Base-by-base conservation (phyloP, 768 basidiomycete genomes). In the Boletellus ananas region DNA sequence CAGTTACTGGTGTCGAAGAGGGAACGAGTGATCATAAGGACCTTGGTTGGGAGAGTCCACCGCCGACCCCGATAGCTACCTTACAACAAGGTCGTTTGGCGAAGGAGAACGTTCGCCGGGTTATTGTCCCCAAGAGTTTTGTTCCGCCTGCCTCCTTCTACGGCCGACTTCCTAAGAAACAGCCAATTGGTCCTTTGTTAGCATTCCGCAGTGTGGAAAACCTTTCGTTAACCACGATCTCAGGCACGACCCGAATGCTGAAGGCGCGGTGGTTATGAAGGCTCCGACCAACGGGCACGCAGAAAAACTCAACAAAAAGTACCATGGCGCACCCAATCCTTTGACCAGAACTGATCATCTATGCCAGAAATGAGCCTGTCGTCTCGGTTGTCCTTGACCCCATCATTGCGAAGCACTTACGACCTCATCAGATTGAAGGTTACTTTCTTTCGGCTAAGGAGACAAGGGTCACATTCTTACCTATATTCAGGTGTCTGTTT, bases 391-490 rank as follows among this genome's bases (percentile, higher is more conserved):
- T 98, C 3, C 65, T 99, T 25, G 95, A 98, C 64, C 95, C 94
- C 2, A 70, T 88, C n/a, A 64, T 99, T 20, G 75, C 81, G 2
- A 76, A 79, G 34, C 78, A 79, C 45, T 79, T 99, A 68, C 77
- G 95, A 45, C 81, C 86, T 13, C 96, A 99, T 70, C 96, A 99
- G 62, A 75, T 79, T 40, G 94, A 96, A 77, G 94, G 93, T 79
- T 48, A 61, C 4, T 34, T 45, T 59, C 67, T 49, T 49, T 11
- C 9, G 16, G 3, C 9, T 5, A 40, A 2, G 17, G 12, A 25
- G 3, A 10, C 37, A 20, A 38, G n/a, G 17, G 38, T 36, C 18
- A 20, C 17, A 17, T 36, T 36, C 18, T 18, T 52, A 12, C 29
- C 50, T 37, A 44, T 49, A 44, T 48, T 49, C 49, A 86, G 86